Evolutionary conservation across 176 grass and related monocot species (phyloP), one percentile per base, ranked within the genome.

Genomic region (Triticum monococcum): DNA sequence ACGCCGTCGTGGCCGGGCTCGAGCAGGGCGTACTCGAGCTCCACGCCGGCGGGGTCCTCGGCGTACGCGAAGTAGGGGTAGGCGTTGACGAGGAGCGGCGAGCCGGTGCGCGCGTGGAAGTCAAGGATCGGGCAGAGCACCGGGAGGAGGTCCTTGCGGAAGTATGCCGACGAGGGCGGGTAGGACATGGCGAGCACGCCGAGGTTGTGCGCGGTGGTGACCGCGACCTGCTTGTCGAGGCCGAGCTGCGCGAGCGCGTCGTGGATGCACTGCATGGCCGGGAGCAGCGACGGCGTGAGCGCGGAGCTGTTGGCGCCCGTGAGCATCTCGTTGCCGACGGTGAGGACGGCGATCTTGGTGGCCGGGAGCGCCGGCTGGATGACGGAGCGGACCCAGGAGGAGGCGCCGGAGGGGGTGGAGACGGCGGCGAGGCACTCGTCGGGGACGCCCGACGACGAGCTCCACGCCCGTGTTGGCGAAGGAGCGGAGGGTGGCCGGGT

Each of bases 381-480:
- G 86, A 86, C 72, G 69, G 87, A 52, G 16, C 45, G 67, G 26
- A 92, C 71, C 94, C 94, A 97, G 11, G 79, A 64, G 3, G 86
- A 33, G 37, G 91, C 94, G 41, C 90, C 91, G 38, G 76, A 12
- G 0, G 87, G 84, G 37, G 83, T 81, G 54, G 94, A 67, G 12
- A 90, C 94, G 1, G 81, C 18, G 1, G 83, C 67, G 3, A 97
- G 68, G 43, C 84, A 91, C 69, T 85, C 67, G 81, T 97, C 94
- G 2, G 91, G 88, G 13, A 97, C 88, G 46, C 87, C 54, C 87
- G 65, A 94, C 91, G 12, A 77, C 61, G 12, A 97, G 79, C 89
- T 97, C 94, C 2, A 97, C 9, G n/a, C 94, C 94, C 7, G 91
- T 94, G 86, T 94, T 97, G 30, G 94, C 94, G 68, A 97, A 97